Evolutionary conservation across 495 filamentous ascomycete genomes (phyloP), one percentile per base, ranked within the genome.

Genomic region (Neurospora sp.): DNA sequence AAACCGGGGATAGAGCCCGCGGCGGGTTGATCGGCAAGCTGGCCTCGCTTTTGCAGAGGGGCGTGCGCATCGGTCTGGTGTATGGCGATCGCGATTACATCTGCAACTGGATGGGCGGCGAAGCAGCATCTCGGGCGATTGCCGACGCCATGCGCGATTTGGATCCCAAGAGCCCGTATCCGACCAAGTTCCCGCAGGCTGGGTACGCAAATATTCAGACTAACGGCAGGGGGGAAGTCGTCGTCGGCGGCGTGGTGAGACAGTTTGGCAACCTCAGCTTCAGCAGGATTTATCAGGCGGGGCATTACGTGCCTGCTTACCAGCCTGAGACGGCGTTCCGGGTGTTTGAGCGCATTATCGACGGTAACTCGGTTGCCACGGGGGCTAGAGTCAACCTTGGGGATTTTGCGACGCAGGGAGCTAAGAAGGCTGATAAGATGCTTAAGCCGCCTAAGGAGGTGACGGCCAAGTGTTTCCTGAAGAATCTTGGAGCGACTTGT

Each of bases 231-330:
- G 31, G 31, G 31, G 31, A 35, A 35, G 31, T 35, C 31, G 4
- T 35, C 31, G 31, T 0, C 40, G 87, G 86, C 68, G 92, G 92
- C 5, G 87, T 89, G 65, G 89, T 91, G 35, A 86, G 90, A 10
- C 90, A 93, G 75, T 86, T 86, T 71, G 90, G 88, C 27, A 88
- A 90, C 78, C 89, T 92, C 73, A 89, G 89, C 40, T 94, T 93
- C 78, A 85, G 87, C 38, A 86, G 91, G 2, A 84, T 93, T 10
- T 93, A 90, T 77, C 84, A 92, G 75, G 88, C 89, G 12, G 92
- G 92, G 0, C 92, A 94, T 76, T 86, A 89, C 70, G 88, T 92
- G 10, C 91, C 91, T 1, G 88, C 90, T 44, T 93, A 92, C 76
- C 90, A 92, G 77, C 90, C 91, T 2, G 83, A 91, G 70, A 86